Base-by-base conservation (phyloP, 495 filamentous ascomycete species). In the Aspergillus biplanus region DNA sequence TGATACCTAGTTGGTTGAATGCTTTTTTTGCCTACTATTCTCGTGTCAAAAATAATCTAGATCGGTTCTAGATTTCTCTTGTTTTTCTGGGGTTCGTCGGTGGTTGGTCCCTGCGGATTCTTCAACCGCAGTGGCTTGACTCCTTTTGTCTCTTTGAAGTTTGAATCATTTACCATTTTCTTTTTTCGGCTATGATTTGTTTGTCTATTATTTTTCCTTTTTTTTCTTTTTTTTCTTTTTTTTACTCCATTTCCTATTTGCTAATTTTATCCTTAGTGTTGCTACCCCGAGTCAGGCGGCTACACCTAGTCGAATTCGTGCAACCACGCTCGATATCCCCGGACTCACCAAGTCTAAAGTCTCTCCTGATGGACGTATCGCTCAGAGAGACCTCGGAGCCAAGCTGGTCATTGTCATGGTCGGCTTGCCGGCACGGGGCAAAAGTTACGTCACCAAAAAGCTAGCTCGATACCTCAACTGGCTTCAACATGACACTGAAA, bases 401-500 rank as follows among this genome's bases (percentile, higher is more conserved):
- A 99, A 99, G 80, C 81, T 98, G 67, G 93, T 97, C 68, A 95
- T 99, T 70, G 89, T 98, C 69, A 99, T 99, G 95, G 95, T 99
- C 53, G 95, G 95, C 62, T 82, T 99, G 56, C 95, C 95, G 0
- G 95, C 95, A 1, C 80, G 95, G 63, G 95, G 95, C 58, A 99
- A 99, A 78, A 97, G 92, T 60, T 99, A 99, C 76, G 93, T 99
- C 67, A 97, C 94, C 58, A 97, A 97, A 82, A 99, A 99, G 80
- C 83, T 99, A 50, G 90, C 93, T 31, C 86, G 95, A 54, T 99
- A 99, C 68, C 79, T 99, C 27, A 93, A 96, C 59, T 99, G 95
- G 95, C 87, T 97, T 54, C 95, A 99, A 67, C 95, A 99, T 71
- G 90, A 97, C 66, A 92, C 92, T 21, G 83, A 84, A 67, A 97